phyloP scores from a whole-genome alignment of 306 rosid species.

The Hippophae gyantsensis region DNA sequence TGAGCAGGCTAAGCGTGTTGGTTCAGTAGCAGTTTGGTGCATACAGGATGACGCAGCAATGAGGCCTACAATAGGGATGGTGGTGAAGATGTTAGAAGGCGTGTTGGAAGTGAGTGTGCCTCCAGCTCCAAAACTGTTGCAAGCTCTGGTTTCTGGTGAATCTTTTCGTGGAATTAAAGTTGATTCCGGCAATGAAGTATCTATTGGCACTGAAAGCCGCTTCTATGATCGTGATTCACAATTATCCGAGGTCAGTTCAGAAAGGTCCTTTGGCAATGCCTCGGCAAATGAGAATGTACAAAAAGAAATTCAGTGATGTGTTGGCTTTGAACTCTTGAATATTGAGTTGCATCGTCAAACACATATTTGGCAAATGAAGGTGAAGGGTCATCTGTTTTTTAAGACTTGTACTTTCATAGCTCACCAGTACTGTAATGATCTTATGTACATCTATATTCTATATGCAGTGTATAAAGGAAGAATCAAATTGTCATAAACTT shows the following conservation, averaged over 20 bases:
- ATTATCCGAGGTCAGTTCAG: slow-evolving; percentile 43
- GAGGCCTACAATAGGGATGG: slow-evolving; percentile 71
- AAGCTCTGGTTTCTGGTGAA: slow-evolving; percentile 69
- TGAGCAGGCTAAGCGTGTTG: slow-evolving; percentile 55
- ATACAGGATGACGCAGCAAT: slow-evolving; percentile 67
- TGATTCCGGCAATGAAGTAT: slow-evolving; percentile 29
- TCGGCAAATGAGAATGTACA: slow-evolving; percentile 23
- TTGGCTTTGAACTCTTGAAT: slow-evolving; percentile 5
- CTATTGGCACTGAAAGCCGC: neutral
- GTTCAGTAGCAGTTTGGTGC: slow-evolving; percentile 82
- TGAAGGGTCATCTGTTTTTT: too few species aligned
- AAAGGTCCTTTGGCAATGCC: slow-evolving; percentile 34
- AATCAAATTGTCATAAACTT: too few species aligned
- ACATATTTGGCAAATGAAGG: too few species aligned
- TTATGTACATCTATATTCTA: too few species aligned
- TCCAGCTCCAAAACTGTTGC: slow-evolving; percentile 66
- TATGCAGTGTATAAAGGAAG: too few species aligned
- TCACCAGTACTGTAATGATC: too few species aligned
- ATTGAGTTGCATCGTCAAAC: too few species aligned
- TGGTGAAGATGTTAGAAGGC: slow-evolving; percentile 80
- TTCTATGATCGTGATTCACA: slow-evolving; percentile 23
- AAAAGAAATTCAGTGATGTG: neutral
- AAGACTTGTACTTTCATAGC: too few species aligned
- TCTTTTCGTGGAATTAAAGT: slow-evolving; percentile 50
- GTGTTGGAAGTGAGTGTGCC: slow-evolving; percentile 53